Evolutionary conservation across 257 asterid genomes (phyloP).

Genomic region (Lavandula angustifolia): DNA sequence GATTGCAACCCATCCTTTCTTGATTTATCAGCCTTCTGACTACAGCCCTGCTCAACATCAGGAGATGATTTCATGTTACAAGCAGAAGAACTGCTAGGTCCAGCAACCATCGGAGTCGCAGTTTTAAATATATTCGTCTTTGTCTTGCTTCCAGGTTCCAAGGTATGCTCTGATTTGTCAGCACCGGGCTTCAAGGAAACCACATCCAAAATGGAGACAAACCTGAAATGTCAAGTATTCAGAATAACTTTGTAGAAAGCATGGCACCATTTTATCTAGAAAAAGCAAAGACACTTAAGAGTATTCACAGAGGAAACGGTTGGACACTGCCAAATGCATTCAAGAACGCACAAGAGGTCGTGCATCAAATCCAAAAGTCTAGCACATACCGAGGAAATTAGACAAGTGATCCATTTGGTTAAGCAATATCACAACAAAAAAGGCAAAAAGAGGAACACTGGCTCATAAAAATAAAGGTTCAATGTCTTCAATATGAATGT

Average conservation of each 20-base stretch:
- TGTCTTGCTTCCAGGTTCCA: constrained; percentile 41
- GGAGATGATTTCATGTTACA: constrained; percentile 37
- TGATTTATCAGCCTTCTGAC: constrained; percentile 39
- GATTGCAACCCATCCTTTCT: constrained; percentile 29
- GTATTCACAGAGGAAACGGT: too few species aligned
- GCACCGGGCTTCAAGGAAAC: constrained; percentile 76
- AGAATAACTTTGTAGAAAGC: neutral
- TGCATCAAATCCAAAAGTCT: neutral
- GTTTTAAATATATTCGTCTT: constrained; percentile 64
- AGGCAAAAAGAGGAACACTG: constrained; percentile 16
- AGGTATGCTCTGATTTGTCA: constrained; percentile 51
- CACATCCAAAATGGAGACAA: constrained; percentile 80
- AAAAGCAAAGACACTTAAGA: neutral
- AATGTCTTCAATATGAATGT: constrained; percentile 4
- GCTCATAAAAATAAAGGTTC: neutral
- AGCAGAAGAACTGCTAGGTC: constrained; percentile 53
- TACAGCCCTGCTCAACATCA: constrained; percentile 36
- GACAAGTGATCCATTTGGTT: constrained; percentile 15
- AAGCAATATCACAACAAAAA: constrained; percentile 19
- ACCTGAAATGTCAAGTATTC: constrained; percentile 49
- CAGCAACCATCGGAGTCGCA: constrained; percentile 85
- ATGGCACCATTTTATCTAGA: constrained; percentile 17
- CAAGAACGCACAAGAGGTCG: constrained; percentile 1
- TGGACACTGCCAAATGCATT: neutral
- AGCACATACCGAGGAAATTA: neutral